A percentile compares a stretch with the other conserved stretches of the same genome.
phyloP scores from a whole-genome alignment of 2,329 filamentous ascomycete species.

The Aspergillus flavus region DNA sequence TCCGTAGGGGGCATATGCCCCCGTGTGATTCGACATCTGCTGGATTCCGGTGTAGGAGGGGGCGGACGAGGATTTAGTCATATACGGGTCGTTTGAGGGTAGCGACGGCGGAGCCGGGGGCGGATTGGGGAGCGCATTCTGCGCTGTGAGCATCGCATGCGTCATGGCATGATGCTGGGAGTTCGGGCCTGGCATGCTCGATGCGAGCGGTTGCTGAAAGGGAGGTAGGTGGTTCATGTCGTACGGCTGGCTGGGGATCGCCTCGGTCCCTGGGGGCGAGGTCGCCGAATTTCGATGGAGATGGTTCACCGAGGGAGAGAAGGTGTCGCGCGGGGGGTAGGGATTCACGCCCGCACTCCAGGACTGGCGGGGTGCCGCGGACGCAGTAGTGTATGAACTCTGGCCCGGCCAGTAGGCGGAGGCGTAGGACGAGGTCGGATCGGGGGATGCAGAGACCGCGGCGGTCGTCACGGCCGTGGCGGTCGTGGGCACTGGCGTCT shows the following conservation, averaged over 20 bases:
- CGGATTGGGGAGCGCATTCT: constrained; percentile 37
- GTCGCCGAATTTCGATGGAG: constrained; percentile 56
- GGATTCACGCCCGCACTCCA: constrained; percentile 46
- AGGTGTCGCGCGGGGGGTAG: constrained; percentile 55
- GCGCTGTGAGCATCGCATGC: constrained; percentile 51
- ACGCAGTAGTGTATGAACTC: constrained; percentile 57
- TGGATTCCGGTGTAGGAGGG: constrained; percentile 43
- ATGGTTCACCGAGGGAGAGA: constrained; percentile 59
- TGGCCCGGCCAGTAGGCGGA: constrained; percentile 63
- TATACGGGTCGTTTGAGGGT: constrained; percentile 61
- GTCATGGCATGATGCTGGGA: constrained; percentile 50
- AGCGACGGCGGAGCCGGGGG: constrained; percentile 55
- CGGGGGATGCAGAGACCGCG: constrained; percentile 30
- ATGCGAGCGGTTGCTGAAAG: constrained; percentile 62
- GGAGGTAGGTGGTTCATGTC: constrained; percentile 65
- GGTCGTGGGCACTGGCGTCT: constrained; percentile 44
- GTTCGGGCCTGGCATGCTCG: constrained; percentile 34
- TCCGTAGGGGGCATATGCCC: constrained; percentile 41
- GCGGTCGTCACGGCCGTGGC: constrained; percentile 41
- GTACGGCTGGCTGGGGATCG: constrained; percentile 65
- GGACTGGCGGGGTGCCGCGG: constrained; percentile 48
- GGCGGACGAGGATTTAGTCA: constrained; percentile 55
- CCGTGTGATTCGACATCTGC: constrained; percentile 54
- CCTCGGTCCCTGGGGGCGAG: constrained; percentile 64
- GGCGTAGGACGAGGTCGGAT: constrained; percentile 52